Base-by-base conservation (phyloP, 2,329 filamentous ascomycete species). In the Aspergillus felis region DNA sequence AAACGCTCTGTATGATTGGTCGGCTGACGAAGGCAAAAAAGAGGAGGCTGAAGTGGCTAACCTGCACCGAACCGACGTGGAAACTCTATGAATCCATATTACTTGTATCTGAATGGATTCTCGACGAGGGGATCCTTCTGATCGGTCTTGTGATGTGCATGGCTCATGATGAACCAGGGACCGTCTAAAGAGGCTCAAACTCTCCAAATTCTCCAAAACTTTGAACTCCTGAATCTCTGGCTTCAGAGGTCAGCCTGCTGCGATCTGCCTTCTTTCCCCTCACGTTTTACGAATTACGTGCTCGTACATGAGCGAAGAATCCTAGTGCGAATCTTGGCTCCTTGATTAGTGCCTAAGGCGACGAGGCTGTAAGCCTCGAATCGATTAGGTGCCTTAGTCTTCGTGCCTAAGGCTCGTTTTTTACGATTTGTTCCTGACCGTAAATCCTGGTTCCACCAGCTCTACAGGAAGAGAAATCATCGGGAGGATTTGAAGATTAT, bases 11-110 rank as follows among this genome's bases (percentile, higher is more conserved):
- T 24, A 25, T 61, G 53, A 64, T 65, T 65, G 63, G 63, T 27
- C 38, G 24, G 35, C n/a, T 32, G 17, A 28, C 29, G 61, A 59
- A 48, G 59, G 54, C 49, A 53, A 55, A 57, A 51, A 51, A 51
- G 53, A 64, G 57, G 63, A 65, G 63, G 63, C 63, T 65, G 63
- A 65, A 65, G 4, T 53, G 61, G 56, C 57, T 51, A 56, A 50
- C 61, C 63, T 65, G 63, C 63, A 64, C 51, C 57, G 61, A 64
- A 65, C 54, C 56, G 57, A 53, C 58, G 57, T 64, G 54, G 61
- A 65, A 65, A 58, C 58, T 63, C 35, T 51, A 38, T 38, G 32
- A 41, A 20, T 50, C 25, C 27, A n/a, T 2, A 12, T 53, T 5
- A n/a, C 32, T 44, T n/a, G n/a, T 22, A 48, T 50, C 49, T 51